Percentiles rank a stretch among this genome's conserved stretches.
These are phyloP conservation scores for Cercospora nicotianae DNA, from an alignment of 2,329 filamentous ascomycete species.

Conservation along the genomic window DNA sequence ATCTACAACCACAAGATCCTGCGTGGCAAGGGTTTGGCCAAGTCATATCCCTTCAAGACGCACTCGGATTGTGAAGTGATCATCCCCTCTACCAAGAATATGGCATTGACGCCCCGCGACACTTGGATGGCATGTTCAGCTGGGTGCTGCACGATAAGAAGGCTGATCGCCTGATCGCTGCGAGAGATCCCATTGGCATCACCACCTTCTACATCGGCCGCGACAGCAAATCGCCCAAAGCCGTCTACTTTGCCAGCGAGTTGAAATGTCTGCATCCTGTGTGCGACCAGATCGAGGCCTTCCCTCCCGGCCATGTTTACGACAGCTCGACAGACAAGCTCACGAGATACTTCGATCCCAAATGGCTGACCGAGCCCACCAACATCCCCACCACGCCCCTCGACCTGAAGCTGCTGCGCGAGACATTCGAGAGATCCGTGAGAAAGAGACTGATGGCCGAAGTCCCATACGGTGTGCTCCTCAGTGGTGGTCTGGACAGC, in stretches of 20 bases:
- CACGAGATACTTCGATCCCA: constrained; percentile 86
- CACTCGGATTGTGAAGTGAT: constrained; percentile 98
- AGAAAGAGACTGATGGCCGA: constrained; percentile 98
- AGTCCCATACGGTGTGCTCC: constrained; percentile 92
- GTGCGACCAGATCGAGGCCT: constrained; percentile 91
- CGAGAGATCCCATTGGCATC: constrained; percentile 93
- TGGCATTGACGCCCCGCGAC: constrained; percentile 86
- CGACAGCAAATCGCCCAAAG: constrained; percentile 73
- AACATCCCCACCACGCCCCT: constrained; percentile 77
- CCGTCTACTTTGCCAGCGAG: constrained; percentile 96
- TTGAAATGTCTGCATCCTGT: constrained; percentile 89
- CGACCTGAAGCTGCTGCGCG: constrained; percentile 78
- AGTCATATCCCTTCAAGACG: constrained; percentile 94
- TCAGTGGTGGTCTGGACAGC: constrained; percentile 94
- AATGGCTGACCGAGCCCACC: constrained; percentile 79
- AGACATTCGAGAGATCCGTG: constrained; percentile 84
- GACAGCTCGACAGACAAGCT: constrained; percentile 87
- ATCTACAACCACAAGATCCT: constrained; percentile 99
- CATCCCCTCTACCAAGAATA: constrained; percentile 95
- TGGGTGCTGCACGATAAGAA: constrained; percentile 97
- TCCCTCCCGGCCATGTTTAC: constrained; percentile 93
- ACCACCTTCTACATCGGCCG: constrained; percentile 97
- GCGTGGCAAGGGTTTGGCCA: constrained; percentile 75
- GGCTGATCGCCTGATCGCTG: constrained; percentile 87
- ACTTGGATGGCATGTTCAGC: constrained; percentile 99